Conservation (phyloP, 2,329 filamentous ascomycete genomes). For the Lachnellula subtilissima region DNA sequence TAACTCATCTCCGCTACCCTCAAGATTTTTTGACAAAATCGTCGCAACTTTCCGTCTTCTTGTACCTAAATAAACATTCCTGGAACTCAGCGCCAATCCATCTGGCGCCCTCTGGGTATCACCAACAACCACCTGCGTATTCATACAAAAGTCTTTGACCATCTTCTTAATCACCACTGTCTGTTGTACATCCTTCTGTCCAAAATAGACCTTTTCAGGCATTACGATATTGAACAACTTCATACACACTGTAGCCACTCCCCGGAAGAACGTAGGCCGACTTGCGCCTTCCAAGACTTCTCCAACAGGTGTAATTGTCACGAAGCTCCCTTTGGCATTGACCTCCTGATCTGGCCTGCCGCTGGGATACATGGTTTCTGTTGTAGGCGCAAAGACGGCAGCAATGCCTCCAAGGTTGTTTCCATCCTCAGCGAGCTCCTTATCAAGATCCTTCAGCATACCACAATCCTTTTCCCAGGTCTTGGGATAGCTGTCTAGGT, state of each 20-base stretch:
- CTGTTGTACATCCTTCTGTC: slow-evolving; percentile 97
- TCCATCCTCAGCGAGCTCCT: slow-evolving; percentile 61
- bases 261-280: slow-evolving; percentile 90
- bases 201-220: slow-evolving; percentile 82
- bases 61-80: slow-evolving; percentile 86
- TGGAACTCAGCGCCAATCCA: slow-evolving; percentile 83
- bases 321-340: slow-evolving; percentile 78
- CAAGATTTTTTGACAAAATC: slow-evolving; percentile 66
- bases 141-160: slow-evolving; percentile 81
- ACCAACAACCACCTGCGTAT: slow-evolving; percentile 68
- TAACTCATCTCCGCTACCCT: slow-evolving; percentile 67
- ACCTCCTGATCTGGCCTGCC: slow-evolving; percentile 65
- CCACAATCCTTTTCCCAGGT: slow-evolving; percentile 78
- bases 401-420: slow-evolving; percentile 61
- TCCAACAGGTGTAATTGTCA: slow-evolving; percentile 81
- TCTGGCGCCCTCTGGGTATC: slow-evolving; percentile 72
- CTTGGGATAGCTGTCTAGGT: slow-evolving; percentile 81
- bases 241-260: slow-evolving; percentile 94
- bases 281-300: slow-evolving; percentile 78
- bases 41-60: slow-evolving; percentile 67
- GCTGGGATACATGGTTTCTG: slow-evolving; percentile 80
- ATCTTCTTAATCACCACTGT: slow-evolving; percentile 83
- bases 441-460: slow-evolving; percentile 63
- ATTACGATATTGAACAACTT: slow-evolving; percentile 83
- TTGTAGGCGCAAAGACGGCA: slow-evolving; percentile 82